Percentiles rank a stretch among this genome's conserved stretches.
These are phyloP conservation scores for Setaria italica DNA, from an alignment of 202 grass and related monocot genomes.

Conservation along the genomic window DNA sequence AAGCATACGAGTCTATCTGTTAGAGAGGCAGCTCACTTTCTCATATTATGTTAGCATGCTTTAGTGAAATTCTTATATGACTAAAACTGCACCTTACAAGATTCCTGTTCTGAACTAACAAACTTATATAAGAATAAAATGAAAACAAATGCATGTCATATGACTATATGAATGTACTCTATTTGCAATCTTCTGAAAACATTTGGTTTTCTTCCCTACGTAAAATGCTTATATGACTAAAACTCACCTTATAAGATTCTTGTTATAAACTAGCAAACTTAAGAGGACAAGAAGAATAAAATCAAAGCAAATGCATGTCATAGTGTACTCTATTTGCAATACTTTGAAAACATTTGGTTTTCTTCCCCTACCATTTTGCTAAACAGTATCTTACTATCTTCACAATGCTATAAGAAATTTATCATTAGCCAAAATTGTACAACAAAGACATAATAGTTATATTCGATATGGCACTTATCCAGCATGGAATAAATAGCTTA, in stretches of 20 bases:
- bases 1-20: neutral
- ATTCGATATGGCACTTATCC: neutral
- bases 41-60: neutral
- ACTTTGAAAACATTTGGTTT: neutral
- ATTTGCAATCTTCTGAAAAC: neutral
- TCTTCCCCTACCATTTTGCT: neutral
- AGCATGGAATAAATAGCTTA: slow-evolving; percentile 1
- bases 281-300: neutral
- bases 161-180: neutral
- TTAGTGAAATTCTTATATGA: neutral
- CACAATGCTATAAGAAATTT: neutral
- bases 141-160: neutral
- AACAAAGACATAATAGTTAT: neutral
- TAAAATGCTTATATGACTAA: neutral
- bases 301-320: neutral
- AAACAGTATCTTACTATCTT: slow-evolving; percentile 14
- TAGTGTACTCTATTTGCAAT: neutral
- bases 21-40: neutral
- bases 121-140: neutral
- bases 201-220: neutral
- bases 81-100: neutral
- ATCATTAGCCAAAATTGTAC: neutral
- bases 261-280: neutral
- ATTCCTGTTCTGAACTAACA: neutral
- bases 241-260: neutral